Conservation (phyloP, 306 rosid species). For the Leucaena leucocephala region DNA sequence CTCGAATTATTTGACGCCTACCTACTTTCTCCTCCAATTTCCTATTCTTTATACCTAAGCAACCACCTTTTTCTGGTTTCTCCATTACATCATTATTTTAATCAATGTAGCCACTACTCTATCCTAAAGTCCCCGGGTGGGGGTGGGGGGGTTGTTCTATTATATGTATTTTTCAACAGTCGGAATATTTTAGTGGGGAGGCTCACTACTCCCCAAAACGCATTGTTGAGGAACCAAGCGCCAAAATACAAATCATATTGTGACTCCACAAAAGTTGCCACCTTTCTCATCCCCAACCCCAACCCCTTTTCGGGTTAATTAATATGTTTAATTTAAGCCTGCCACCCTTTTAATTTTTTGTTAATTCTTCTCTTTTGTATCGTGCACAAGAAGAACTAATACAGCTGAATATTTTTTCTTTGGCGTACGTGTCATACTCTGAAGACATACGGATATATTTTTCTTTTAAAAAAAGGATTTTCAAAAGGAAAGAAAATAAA, state of each 20-base stretch:
- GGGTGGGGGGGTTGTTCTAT: neutral
- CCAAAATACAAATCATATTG: neutral
- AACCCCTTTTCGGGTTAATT: neutral
- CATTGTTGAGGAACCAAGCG: no score
- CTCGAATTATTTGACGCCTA: neutral
- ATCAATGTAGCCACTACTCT: conserved; percentile 10
- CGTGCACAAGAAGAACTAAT: neutral
- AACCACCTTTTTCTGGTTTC: neutral
- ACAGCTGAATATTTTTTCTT: neutral
- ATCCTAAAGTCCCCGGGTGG: no score
- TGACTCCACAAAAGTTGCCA: neutral
- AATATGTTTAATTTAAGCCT: neutral
- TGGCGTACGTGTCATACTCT: neutral
- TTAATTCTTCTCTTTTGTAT: neutral
- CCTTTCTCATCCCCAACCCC: neutral
- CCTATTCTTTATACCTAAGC: neutral
- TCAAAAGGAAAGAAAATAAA: neutral
- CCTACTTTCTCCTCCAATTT: neutral
- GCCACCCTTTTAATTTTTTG: neutral
- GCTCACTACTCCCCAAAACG: no score
- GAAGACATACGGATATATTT: neutral
- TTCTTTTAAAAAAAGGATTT: neutral
- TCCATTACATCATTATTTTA: neutral
- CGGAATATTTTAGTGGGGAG: neutral
- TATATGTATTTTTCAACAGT: neutral